Base-by-base conservation (phyloP, 1,284 basidiomycete species). In the Marasmius oreades region DNA sequence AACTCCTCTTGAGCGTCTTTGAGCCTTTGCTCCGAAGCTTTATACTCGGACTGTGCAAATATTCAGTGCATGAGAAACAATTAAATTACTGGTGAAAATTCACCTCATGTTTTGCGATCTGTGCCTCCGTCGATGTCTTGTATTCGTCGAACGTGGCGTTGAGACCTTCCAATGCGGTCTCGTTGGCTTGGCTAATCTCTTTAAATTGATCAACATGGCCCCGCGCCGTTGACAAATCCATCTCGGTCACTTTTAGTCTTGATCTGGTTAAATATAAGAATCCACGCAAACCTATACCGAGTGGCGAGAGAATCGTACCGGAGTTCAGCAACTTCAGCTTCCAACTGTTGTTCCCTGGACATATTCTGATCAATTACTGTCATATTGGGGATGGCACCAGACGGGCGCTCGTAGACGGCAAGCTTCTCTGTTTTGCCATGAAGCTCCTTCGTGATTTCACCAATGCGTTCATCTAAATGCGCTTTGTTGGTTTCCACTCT, bases 281-380 rank as follows among this genome's bases (percentile, higher is more conserved):
- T n/a, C n/a, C n/a, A n/a, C 28, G 5, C 28, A 31, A 31, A 31
- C 10, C 28, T 4, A 10, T 31, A 31, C 10, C 10, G n/a, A 31
- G 28, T 31, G 28, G 10, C 5, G 44, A 14, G 23, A n/a, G 34
- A 53, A 22, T 73, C 78, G 33, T 57, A 91, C 88, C 90, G 79
- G 31, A 94, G 77, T 54, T 93, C 91, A 4, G 92, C 92, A 24
- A 95, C 84, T 66, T 95, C 91, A 20, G 85, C 79, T 70, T 93
- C 87, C 4, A 95, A 79, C 64, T 92, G 88, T 64, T 92, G 88
- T 65, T 93, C 92, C 24, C 77, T 80, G 47, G 77, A 83, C 52
- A 84, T 64, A 57, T 76, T 79, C 59, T 77, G 75, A 55, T 79
- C 76, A 16, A 67, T 63, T 23, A 63, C 61, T 34, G 72, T 64